Evolutionary conservation across 1,284 basidiomycete genomes (phyloP).

Genomic region (Microbotryomycetes sp.): DNA sequence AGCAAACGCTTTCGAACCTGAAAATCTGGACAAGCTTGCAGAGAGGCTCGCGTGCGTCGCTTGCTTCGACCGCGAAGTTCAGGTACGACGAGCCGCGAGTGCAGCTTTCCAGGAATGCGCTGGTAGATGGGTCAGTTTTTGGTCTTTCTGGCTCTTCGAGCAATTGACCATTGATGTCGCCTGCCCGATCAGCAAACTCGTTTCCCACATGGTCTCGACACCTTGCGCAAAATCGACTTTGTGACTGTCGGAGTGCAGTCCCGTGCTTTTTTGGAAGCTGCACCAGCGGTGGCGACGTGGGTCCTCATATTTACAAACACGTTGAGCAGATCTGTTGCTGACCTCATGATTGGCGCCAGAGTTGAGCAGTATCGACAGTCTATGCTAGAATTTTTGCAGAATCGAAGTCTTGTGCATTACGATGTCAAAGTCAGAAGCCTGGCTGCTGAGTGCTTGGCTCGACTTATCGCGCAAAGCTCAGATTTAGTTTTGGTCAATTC

Average conservation of each 20-base stretch:
- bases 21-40: slow-evolving; percentile 61
- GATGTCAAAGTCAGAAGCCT: slow-evolving; percentile 71
- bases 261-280: slow-evolving; percentile 75
- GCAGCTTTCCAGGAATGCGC: slow-evolving; percentile 97
- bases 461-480: slow-evolving; percentile 59
- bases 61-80: slow-evolving; percentile 86
- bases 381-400: slow-evolving; percentile 68
- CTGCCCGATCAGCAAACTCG: slow-evolving; percentile 53
- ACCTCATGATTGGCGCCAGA: no score
- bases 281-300: slow-evolving; percentile 76
- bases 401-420: slow-evolving; percentile 80
- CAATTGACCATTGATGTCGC: background rate
- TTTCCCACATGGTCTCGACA: slow-evolving; percentile 89
- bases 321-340: no score
- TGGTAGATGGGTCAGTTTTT: slow-evolving; percentile 68
- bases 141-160: background rate
- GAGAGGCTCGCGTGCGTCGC: slow-evolving; percentile 67
- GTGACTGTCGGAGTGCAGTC: slow-evolving; percentile 81
- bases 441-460: slow-evolving; percentile 68
- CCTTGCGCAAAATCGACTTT: slow-evolving; percentile 87
- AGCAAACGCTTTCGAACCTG: slow-evolving; percentile 52
- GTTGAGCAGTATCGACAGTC: slow-evolving; percentile 59
- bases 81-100: slow-evolving; percentile 91
- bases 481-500: no score
- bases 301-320: slow-evolving; percentile 41